phyloP scores from a whole-genome alignment of 1,139 yeast genomes.

The Magnusiomyces suaveolens region DNA sequence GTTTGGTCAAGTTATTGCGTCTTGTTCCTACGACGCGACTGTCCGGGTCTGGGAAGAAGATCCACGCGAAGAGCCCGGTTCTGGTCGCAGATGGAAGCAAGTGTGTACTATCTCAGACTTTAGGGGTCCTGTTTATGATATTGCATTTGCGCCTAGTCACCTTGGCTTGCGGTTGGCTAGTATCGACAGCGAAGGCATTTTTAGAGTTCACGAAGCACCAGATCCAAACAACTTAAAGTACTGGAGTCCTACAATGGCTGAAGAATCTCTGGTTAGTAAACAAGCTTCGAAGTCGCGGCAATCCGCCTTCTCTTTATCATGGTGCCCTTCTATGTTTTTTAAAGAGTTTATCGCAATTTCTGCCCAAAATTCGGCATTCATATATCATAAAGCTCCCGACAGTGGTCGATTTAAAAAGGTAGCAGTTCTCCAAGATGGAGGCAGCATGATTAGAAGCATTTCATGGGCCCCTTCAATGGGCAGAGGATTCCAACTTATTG shows the following conservation, averaged over 20 bases:
- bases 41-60: conserved; percentile 88
- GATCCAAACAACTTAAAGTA: conserved; percentile 77
- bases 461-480: conserved; percentile 99
- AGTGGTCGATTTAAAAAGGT: conserved; percentile 36
- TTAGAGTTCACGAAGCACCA: conserved; percentile 77
- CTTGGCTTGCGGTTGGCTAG: conserved; percentile 76
- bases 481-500: conserved; percentile 72
- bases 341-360: conserved; percentile 75
- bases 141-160: conserved; percentile 81
- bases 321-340: conserved; percentile 88
- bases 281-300: conserved; percentile 77
- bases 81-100: conserved; percentile 74
- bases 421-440: conserved; percentile 57
- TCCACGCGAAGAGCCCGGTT: conserved; percentile 61
- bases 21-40: conserved; percentile 83
- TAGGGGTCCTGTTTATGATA: conserved; percentile 82
- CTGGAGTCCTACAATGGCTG: conserved; percentile 72
- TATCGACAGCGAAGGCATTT: conserved; percentile 81
- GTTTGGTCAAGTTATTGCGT: conserved; percentile 75
- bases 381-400: conserved; percentile 47
- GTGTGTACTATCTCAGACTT: conserved; percentile 73
- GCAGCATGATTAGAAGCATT: conserved; percentile 77
- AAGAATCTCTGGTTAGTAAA: conserved; percentile 45
- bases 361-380: conserved; percentile 78
- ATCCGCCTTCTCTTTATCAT: conserved; percentile 74